These are phyloP conservation scores for Solanum tarapatanum DNA, from an alignment of 257 asterid species.

Conservation along the genomic window DNA sequence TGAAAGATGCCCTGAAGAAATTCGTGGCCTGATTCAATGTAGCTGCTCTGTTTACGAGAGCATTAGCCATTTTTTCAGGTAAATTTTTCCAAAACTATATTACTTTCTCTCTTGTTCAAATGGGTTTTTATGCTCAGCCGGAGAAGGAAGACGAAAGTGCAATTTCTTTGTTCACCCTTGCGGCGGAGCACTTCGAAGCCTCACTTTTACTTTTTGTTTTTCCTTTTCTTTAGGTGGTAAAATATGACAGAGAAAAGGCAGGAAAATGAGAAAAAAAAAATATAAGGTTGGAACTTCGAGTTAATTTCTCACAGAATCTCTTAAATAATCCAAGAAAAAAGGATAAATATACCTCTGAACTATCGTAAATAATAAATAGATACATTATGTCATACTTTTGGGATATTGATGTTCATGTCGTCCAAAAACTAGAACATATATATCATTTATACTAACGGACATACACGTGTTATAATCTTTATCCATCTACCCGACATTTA, in stretches of 20 bases:
- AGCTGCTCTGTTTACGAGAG: conserved; percentile 29
- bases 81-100: not conserved
- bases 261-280: no score
- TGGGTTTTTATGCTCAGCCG: not conserved
- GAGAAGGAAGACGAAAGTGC: not conserved
- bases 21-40: conserved; percentile 22
- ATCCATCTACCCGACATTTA: no score
- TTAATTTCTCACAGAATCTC: not conserved
- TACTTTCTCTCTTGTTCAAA: not conserved
- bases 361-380: no score
- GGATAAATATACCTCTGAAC: no score
- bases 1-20: conserved; percentile 28
- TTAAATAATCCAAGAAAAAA: no score
- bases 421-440: no score
- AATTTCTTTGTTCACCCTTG: not conserved
- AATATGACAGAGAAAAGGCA: no score
- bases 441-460: no score
- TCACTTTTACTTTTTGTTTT: not conserved
- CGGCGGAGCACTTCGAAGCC: not conserved
- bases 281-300: not conserved
- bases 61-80: conserved; percentile 51
- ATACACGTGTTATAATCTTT: no score
- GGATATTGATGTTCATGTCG: no score
- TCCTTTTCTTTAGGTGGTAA: not conserved
- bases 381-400: no score